Evolutionary conservation across 2,329 filamentous ascomycete species (phyloP), one percentile per base, ranked within the genome.

Genomic region (Podosphaera xanthii): DNA sequence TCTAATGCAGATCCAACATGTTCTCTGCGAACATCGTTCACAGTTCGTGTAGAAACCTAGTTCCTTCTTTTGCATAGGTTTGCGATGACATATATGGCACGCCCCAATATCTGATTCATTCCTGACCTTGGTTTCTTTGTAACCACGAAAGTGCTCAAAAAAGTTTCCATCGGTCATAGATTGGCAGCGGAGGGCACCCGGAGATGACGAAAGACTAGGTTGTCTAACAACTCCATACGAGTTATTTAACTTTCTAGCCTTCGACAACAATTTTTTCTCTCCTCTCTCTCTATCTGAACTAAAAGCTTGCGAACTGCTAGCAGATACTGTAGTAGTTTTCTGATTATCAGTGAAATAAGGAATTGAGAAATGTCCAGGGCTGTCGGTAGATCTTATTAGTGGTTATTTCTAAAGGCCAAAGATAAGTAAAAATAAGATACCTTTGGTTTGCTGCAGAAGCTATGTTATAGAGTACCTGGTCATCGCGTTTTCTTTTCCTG

Each of bases 1-100:
- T 34, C 83, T 72, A 52, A 84, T 77, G 67, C 83, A 87, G n/a
- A 87, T 74, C 65, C 78, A 86, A 67, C 83, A 87, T 0, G 82
- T 79, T 49, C 81, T 74, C 62, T 77, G 72, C 8, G 75, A 73
- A 66, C 83, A 87, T 12, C 77, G 75, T 63, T 77, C 72, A 67
- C 83, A 87, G 64, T 80, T 74, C 54, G 80, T 77, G 66, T 81
- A 86, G 8, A 77, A 79, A 68, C 84, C 81, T 40, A 86, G 74
- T 60, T 86, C 81, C 4, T 75, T 75, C 67, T 79, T 83, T 64
- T 80, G 80, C 58, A 75, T 82, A 1, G 83, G 83, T 59, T 77
- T 77, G 49, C 81, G 77, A 65, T 78, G 77, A 73, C 83, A 87
- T 62, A 85, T 78, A 70, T 86, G 80, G 68, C 83, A 87, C 0